Evolutionary conservation across 2,329 filamentous ascomycete genomes (phyloP), one percentile per base, ranked within the genome.

Genomic region (Talaromyces sp.): DNA sequence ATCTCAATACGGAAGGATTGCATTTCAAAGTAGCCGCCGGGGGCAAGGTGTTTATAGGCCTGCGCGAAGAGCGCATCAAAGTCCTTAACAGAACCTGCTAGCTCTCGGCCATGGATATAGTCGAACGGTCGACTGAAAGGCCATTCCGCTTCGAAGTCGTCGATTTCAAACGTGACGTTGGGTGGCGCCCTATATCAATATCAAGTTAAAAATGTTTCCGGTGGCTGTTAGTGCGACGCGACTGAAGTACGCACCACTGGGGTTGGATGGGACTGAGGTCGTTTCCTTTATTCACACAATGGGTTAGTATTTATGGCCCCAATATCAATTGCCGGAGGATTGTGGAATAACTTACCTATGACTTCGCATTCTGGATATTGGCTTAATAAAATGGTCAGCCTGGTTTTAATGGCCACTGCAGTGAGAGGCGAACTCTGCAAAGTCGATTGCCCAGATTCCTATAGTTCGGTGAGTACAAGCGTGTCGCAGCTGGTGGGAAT

Each of bases 11-110:
- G 49, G 38, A 77, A 65, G 9, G 55, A 41, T 11, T 82, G 78
- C 54, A 80, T 68, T 62, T 82, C 80, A 29, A 82, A 64, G 64
- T 74, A 82, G 26, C 80, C 79, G 8, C 79, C 79, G 1, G 78
- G 78, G 58, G 75, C 75, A 26, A 82, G 73, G 67, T 62, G 14
- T 10, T 56, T 50, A 49, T 60, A 65, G 10, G 61, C 57, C 27
- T 63, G 59, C 5, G 56, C 11, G 35, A 67, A 64, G 2, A 70
- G 60, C 11, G 46, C 55, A 14, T 58, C 60, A 21, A 57, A 65
- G 49, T 70, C 62, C 29, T 60, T 63, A 31, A 68, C 57, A 29
- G 62, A 65, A 14, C 66, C 68, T 41, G 62, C 63, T 24, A 70
- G 58, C 41, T 65, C 64, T 14, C 68, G 68, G 13, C 60, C 62